Evolutionary conservation across 78 protist genomes (phyloP), one percentile per base, ranked within the genome.

Genomic region (Speleostelium caveatum): DNA sequence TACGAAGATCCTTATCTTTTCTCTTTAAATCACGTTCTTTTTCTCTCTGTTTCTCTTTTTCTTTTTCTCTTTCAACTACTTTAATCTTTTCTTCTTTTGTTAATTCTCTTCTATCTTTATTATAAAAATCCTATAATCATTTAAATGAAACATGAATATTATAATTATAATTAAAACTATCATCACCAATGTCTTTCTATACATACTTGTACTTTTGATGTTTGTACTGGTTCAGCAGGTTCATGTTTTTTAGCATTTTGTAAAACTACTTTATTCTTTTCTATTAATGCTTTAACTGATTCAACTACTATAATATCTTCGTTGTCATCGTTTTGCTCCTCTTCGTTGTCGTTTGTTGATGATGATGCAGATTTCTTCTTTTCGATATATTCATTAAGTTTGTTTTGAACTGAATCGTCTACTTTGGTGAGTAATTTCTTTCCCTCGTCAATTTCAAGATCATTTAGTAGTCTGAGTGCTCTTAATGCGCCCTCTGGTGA

Each of bases 401-500:
- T 56, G 68, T 66, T 68, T 58, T 68, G 89, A 17, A 61, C 77
- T 6, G 51, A 67, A 38, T 80, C 89, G 3, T 73, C 79, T 35
- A 68, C 89, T n/a, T 80, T 80, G 2, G 68, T 33, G 28, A 41
- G 24, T 2, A 56, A 32, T 21, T 76, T 56, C 16, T 68, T 45
- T 26, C 83, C 71, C 14, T 74, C 68, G 21, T 45, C 75, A 17
- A 87, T 36, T 35, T 68, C 67, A 1, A 73, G 53, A n/a, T 87
- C 77, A 26, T 73, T 75, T 42, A 87, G 35, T n/a, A 87, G 26
- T 45, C 77, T 59, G 17, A 87, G 33, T 30, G 93, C 93, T 61
- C 68, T 56, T 22, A 87, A 45, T 24, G 77, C 93, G 8, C 93
- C 93, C n/a, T 74, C 78, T 22, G 93, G 75, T 19, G 38, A 45